A percentile compares a stretch with the other conserved stretches of the same genome.
phyloP scores from a whole-genome alignment of 257 asterid species.

The Nicotiana obtusifolia region DNA sequence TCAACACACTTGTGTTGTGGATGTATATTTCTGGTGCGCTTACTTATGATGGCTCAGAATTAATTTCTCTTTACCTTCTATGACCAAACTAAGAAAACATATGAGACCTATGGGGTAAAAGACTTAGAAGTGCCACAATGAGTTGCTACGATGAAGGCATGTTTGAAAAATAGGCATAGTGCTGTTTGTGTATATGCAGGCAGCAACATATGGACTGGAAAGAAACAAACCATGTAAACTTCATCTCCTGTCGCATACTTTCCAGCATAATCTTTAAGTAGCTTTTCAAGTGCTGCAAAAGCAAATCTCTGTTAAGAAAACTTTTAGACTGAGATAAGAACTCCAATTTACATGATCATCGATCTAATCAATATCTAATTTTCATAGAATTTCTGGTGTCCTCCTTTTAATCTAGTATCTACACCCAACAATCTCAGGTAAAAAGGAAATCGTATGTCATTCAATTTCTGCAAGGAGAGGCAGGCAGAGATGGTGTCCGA shows the following conservation, averaged over 20 bases:
- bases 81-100: not conserved
- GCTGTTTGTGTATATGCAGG: not conserved
- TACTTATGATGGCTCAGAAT: not conserved
- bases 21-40: not conserved
- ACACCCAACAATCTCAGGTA: not conserved
- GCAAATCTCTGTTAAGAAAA: constrained; percentile 17
- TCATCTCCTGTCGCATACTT: constrained; percentile 74
- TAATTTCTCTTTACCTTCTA: not conserved
- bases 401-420: not conserved
- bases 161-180: not conserved
- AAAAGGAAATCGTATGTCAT: not conserved
- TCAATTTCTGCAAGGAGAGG: not conserved
- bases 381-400: too few relatives aligned
- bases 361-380: too few relatives aligned
- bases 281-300: constrained; percentile 66
- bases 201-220: constrained; percentile 6
- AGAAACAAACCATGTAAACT: constrained; percentile 50
- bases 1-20: not conserved
- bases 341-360: too few relatives aligned
- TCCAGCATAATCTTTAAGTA: constrained; percentile 56
- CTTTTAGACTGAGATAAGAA: not conserved
- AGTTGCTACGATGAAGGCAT: not conserved
- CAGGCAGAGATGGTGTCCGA: not conserved
- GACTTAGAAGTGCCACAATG: not conserved
- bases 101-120: constrained; percentile 3